Base-by-base conservation (phyloP, 768 basidiomycete genomes). In the Leucosporidium scottii region DNA sequence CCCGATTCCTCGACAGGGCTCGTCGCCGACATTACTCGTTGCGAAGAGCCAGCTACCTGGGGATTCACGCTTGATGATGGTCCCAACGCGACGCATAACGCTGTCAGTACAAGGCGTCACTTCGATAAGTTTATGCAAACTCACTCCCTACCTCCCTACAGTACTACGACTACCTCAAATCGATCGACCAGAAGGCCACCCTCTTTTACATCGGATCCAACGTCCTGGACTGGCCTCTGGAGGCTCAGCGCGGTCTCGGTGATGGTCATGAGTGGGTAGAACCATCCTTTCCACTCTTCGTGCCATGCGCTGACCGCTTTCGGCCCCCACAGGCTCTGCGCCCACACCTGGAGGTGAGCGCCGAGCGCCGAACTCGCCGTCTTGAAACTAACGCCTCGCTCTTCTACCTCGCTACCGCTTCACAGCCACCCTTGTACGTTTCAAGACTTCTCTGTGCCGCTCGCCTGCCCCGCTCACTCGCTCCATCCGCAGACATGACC, bases 181-280 rank as follows among this genome's bases (percentile, higher is more conserved):
- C 73, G n/a, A 65, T 79, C 28, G 73, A 79, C 6, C 76, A 78
- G 59, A 77, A 76, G 60, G 79, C 78, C 8, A 76, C 78, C 15
- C 74, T 78, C 75, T 69, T 73, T 67, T n/a, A 57, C 74, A 79
- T 81, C 67, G 80, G 80, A 1, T 77, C 77, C 25, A 81, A 81
- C 72, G 78, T 80, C n/a, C 68, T 78, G 50, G 75, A 79, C 73
- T 80, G 79, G 79, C 80, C 80, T 4, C 59, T 78, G 4, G 78
- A 81, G 70, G 79, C 79, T 23, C 74, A 79, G 62, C 69, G 78
- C 50, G 80, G 72, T 51, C 51, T 77, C 12, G 61, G 66, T 1
- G 79, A 79, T 49, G 78, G 77, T 4, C 79, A 81, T 64, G 71
- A 81, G 66, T 73, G 75, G 44, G 51, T 77, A 30, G n/a, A 74